Conservation (phyloP, 495 filamentous ascomycete genomes). For the Viridothelium virens region DNA sequence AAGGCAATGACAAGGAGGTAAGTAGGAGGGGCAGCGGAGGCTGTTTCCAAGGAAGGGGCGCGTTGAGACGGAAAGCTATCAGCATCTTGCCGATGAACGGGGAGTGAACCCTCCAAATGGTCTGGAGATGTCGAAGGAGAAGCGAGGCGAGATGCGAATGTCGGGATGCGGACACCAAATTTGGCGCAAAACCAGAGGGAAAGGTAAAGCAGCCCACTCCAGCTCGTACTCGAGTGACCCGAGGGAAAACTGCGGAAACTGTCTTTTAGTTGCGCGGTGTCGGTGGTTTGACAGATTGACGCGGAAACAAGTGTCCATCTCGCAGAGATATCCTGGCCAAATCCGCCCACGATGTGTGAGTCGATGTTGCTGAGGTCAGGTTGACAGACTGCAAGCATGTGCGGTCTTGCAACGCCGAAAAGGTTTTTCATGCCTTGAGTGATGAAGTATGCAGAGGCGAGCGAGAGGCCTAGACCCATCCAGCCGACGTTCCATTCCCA, state of each 20-base stretch:
- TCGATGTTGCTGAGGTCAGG: conserved; percentile 44
- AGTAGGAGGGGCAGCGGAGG: conserved; percentile 49
- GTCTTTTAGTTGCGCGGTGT: conserved; percentile 41
- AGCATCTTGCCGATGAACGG: conserved; percentile 21
- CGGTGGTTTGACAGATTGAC: conserved; percentile 46
- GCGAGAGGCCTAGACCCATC: conserved; percentile 52
- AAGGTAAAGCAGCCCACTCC: conserved; percentile 56
- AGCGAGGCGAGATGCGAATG: conserved; percentile 21
- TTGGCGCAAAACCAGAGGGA: conserved; percentile 58
- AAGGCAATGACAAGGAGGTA: conserved; percentile 51
- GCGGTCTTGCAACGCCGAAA: conserved; percentile 57
- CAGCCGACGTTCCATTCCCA: conserved; percentile 52
- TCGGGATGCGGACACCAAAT: conserved; percentile 53
- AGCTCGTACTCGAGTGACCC: conserved; percentile 60
- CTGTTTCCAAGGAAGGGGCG: background rate
- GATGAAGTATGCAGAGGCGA: conserved; percentile 50
- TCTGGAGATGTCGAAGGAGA: conserved; percentile 7
- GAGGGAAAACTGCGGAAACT: conserved; percentile 62
- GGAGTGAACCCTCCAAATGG: conserved; percentile 16
- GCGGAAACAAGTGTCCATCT: conserved; percentile 45
- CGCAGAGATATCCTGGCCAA: conserved; percentile 39
- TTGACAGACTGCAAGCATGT: conserved; percentile 54
- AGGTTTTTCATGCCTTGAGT: conserved; percentile 58
- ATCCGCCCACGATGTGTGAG: conserved; percentile 42
- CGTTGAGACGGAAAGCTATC: too few relatives aligned